Percentiles rank a stretch among this genome's conserved stretches.
phyloP scores from a whole-genome alignment of 805 yeast species.

The Yueomyces sp. region DNA sequence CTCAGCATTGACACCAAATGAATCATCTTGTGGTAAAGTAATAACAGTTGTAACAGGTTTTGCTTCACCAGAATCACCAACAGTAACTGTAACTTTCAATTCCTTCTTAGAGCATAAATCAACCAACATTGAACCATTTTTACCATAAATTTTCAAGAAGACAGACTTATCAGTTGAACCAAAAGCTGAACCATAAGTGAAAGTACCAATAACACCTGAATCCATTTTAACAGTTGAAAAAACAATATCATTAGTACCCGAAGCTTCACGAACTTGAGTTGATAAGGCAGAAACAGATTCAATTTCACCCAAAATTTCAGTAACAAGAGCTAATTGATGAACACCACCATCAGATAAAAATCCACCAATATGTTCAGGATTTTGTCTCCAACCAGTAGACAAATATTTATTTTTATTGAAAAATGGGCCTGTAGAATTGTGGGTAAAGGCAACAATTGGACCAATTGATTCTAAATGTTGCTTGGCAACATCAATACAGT shows the following conservation, averaged over 20 bases:
- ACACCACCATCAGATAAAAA: slow-evolving; percentile 92
- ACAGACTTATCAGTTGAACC: slow-evolving; percentile 68
- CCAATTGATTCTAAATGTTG: slow-evolving; percentile 62
- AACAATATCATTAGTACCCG: slow-evolving; percentile 75
- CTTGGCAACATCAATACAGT: slow-evolving; percentile 41
- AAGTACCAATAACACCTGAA: slow-evolving; percentile 58
- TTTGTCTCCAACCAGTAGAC: slow-evolving; percentile 72
- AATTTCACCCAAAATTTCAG: slow-evolving; percentile 68
- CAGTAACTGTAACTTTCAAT: slow-evolving; percentile 25
- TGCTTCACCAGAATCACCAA: slow-evolving; percentile 17
- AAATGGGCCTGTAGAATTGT: slow-evolving; percentile 64
- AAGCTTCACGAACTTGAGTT: slow-evolving; percentile 57
- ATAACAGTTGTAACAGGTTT: slow-evolving; percentile 20
- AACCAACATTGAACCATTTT: slow-evolving; percentile 57
- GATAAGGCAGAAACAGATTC: slow-evolving; percentile 63
- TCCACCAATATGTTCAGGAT: slow-evolving; percentile 90
- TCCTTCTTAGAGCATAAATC: slow-evolving; percentile 41
- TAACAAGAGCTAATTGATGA: slow-evolving; percentile 80
- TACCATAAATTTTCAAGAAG: slow-evolving; percentile 61
- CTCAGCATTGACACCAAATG: slow-evolving; percentile 47
- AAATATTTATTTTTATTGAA: slow-evolving; percentile 45
- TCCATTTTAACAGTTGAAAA: slow-evolving; percentile 58
- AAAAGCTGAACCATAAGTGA: slow-evolving; percentile 75
- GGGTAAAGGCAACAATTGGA: slow-evolving; percentile 51
- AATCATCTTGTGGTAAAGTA: slow-evolving; percentile 27